These are phyloP conservation scores for Phytophthora boehmeriae DNA, from an alignment of 352 stramenopile genomes.

Conservation along the genomic window DNA sequence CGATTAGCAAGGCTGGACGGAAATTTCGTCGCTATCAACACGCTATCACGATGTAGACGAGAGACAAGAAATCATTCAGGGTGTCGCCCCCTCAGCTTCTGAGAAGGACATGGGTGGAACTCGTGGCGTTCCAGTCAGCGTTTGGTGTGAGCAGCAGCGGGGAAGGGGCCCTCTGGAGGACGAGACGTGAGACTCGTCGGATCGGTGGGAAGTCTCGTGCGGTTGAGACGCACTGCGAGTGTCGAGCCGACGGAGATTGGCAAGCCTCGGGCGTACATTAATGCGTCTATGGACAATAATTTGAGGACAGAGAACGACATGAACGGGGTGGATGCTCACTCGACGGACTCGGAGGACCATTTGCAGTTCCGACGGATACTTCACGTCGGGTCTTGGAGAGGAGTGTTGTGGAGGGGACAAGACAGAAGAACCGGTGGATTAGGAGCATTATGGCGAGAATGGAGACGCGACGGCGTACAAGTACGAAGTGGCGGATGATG, in stretches of 20 bases:
- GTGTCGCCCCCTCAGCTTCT: constrained; percentile 49
- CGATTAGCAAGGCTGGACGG: too few relatives aligned
- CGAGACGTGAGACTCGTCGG: constrained; percentile 27
- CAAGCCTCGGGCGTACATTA: constrained; percentile 31
- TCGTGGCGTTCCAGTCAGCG: constrained; percentile 48
- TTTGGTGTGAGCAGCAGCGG: constrained; percentile 18
- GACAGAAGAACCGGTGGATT: constrained; percentile 56
- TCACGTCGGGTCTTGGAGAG: constrained; percentile 40
- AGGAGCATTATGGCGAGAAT: constrained; percentile 54
- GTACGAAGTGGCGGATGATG: constrained; percentile 54
- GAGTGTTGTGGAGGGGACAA: constrained; percentile 27
- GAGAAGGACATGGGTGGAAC: constrained; percentile 74
- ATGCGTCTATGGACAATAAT: constrained; percentile 20
- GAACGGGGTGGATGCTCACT: constrained; percentile 16
- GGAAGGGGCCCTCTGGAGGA: constrained; percentile 8
- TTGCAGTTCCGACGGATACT: constrained; percentile 34
- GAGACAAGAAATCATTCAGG: constrained; percentile 76
- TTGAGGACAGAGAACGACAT: constrained; percentile 21
- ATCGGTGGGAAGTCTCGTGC: constrained; percentile 33
- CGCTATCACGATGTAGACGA: constrained; percentile 75
- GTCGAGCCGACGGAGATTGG: constrained; percentile 22
- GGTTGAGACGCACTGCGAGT: constrained; percentile 30
- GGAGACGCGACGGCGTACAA: constrained; percentile 29
- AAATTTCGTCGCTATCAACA: constrained; percentile 77
- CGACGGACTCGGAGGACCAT: constrained; percentile 33